Evolutionary conservation across 2,329 filamentous ascomycete genomes (phyloP), one percentile per base, ranked within the genome.

Genomic region (Aspergillus fumigatiaffinis): DNA sequence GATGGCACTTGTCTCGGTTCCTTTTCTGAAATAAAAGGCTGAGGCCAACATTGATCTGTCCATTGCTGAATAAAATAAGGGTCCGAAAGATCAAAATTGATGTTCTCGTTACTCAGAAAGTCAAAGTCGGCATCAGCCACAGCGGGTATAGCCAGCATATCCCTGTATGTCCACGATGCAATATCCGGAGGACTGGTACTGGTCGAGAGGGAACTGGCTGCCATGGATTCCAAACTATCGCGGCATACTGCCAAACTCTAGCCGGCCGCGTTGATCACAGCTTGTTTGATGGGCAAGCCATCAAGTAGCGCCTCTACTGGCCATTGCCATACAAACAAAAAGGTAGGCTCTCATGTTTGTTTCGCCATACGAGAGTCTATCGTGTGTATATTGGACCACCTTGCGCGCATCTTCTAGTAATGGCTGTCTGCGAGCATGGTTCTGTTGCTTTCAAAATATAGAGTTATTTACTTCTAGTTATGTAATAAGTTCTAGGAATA

Each of bases 271-370:
- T 51, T 53, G 6, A 52, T 9, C 28, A 57, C 47, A 9, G 48
- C 52, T 29, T 54, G 57, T 3, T 63, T 50, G 1, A 47, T 17
- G 1, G 57, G 53, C 6, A 17, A 12, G 1, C 58, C 60, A 8
- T 56, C 50, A 10, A 66, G 52, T 9, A 53, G 51, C 14, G 61
- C 64, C 50, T 65, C 63, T 1, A 56, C 60, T 21, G 3, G 63
- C 68, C 48, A 67, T 42, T 29, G 62, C 55, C 63, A 72, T 68
- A 32, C 58, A 63, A 4, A 70, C 26, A 49, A 64, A 69, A 29
- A 71, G 55, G 42, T 72, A 70, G 4, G 49, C 52, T 52, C 71
- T 73, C 8, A 73, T 61, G 56, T 71, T 73, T 0, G 68, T 73
- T 48, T 74, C 71, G 3, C 72, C 70, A 17, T 63, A 50, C 5